These are phyloP conservation scores for Boletus speciosus DNA, from an alignment of 768 basidiomycete genomes.

Conservation along the genomic window DNA sequence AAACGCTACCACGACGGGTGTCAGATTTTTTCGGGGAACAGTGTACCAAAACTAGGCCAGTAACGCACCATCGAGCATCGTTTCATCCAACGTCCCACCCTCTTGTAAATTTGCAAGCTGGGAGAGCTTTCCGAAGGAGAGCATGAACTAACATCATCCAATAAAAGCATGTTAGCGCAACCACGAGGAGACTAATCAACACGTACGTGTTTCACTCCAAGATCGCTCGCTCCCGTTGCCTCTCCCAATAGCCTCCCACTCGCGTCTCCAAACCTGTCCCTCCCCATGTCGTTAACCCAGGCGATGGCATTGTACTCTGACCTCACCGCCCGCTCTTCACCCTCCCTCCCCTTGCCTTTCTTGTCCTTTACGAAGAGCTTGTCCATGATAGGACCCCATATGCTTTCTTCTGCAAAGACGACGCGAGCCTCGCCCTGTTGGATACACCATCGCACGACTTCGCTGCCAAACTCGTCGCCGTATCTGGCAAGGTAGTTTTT, in stretches of 20 bases:
- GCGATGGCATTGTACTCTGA: slow-evolving; percentile 55
- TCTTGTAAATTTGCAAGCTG: slow-evolving; percentile 65
- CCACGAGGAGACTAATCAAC: background rate
- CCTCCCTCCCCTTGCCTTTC: slow-evolving; percentile 26
- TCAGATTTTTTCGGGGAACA: background rate
- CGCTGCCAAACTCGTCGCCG: slow-evolving; percentile 79
- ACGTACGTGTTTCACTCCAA: slow-evolving; percentile 77
- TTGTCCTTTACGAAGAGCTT: slow-evolving; percentile 50
- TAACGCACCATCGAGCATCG: slow-evolving; percentile 52
- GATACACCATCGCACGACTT: slow-evolving; percentile 91
- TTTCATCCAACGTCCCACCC: slow-evolving; percentile 42
- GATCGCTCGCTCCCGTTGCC: slow-evolving; percentile 49
- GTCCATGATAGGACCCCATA: slow-evolving; percentile 62
- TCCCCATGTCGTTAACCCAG: slow-evolving; percentile 87
- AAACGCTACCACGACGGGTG: slow-evolving; percentile 50
- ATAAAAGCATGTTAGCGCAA: slow-evolving; percentile 4
- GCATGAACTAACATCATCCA: slow-evolving; percentile 60
- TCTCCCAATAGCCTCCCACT: slow-evolving; percentile 62
- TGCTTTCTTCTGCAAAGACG: slow-evolving; percentile 73
- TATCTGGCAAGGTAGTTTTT: slow-evolving; percentile 73
- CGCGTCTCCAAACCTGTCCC: slow-evolving; percentile 61
- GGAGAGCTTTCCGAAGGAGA: slow-evolving; percentile 86
- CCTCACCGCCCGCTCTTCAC: slow-evolving; percentile 37
- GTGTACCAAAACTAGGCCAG: background rate
- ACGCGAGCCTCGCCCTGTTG: slow-evolving; percentile 82